phyloP scores from a whole-genome alignment of 805 yeast species.

The Wickerhamomyces subpelliculosus region DNA sequence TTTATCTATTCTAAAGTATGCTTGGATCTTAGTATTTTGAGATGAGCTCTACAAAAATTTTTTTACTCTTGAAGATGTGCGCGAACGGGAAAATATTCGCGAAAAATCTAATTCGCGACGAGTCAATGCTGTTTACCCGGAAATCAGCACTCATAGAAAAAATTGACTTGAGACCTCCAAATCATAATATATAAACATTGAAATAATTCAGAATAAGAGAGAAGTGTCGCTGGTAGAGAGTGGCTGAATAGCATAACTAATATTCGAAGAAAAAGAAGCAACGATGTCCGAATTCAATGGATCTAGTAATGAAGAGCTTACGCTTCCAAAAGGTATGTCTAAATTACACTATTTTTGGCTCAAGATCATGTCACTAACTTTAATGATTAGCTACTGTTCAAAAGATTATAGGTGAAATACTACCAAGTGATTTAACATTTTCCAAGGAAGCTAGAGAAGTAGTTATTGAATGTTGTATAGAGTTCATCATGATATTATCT shows the following conservation, averaged over 20 bases:
- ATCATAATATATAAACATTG: too few species aligned
- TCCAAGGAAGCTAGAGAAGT: constrained; percentile 94
- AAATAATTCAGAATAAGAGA: too few species aligned
- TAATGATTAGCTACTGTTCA: constrained; percentile 81
- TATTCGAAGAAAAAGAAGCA: too few species aligned
- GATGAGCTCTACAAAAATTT: constrained; percentile 9
- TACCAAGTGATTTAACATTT: constrained; percentile 82
- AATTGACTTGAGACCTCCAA: too few species aligned
- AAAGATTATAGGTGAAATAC: constrained; percentile 83
- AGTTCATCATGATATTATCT: constrained; percentile 89
- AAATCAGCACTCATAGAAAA: too few species aligned
- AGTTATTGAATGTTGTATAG: constrained; percentile 91
- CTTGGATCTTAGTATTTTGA: too few species aligned
- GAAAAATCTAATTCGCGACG: neutral
- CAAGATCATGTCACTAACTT: neutral
- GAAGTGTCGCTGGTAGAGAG: too few species aligned
- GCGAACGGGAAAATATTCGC: neutral
- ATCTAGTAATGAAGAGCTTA: constrained; percentile 29
- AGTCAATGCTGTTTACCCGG: neutral
- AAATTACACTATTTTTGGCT: neutral
- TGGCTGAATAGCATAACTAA: neutral
- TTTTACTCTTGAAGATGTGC: neutral
- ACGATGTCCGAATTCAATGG: constrained; percentile 18
- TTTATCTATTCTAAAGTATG: neutral
- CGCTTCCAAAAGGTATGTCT: constrained; percentile 35